Percentiles rank a stretch among this genome's conserved stretches.
These are phyloP conservation scores for Zalaria obscura DNA, from an alignment of 2,329 filamentous ascomycete genomes.

Conservation along the genomic window DNA sequence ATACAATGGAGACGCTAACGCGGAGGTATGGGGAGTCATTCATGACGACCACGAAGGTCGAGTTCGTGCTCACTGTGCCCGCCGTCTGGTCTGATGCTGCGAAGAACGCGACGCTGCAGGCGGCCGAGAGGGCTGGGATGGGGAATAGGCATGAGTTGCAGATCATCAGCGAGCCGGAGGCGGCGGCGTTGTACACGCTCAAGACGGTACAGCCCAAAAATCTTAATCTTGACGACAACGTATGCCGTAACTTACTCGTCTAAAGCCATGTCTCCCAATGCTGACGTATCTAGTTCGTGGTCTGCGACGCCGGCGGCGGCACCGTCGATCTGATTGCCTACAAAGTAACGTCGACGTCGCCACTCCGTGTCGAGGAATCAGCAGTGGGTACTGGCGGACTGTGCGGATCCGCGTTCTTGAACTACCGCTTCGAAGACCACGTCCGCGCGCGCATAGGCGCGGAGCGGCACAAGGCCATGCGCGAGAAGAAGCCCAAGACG, in stretches of 20 bases:
- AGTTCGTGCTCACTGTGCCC: slow-evolving; percentile 70
- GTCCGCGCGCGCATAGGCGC: slow-evolving; percentile 41
- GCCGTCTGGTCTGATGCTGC: slow-evolving; percentile 76
- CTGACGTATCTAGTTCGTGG: slow-evolving; percentile 25
- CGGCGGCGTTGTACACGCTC: slow-evolving; percentile 65
- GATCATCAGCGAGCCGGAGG: slow-evolving; percentile 71
- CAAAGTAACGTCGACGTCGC: slow-evolving; percentile 60
- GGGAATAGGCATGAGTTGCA: slow-evolving; percentile 48
- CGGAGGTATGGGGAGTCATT: slow-evolving; percentile 46
- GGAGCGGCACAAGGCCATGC: slow-evolving; percentile 54
- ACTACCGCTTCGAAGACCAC: slow-evolving; percentile 70
- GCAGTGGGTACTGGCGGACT: slow-evolving; percentile 67
- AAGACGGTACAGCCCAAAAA: slow-evolving; percentile 68
- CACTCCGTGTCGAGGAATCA: slow-evolving; percentile 64
- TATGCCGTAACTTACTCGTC: not conserved
- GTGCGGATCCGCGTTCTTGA: slow-evolving; percentile 66
- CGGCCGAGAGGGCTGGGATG: slow-evolving; percentile 68
- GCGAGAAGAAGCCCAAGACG: slow-evolving; percentile 61
- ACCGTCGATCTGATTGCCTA: slow-evolving; percentile 69
- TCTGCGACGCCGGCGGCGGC: slow-evolving; percentile 43
- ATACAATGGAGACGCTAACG: slow-evolving; percentile 66
- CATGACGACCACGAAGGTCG: slow-evolving; percentile 47
- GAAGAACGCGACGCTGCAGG: slow-evolving; percentile 67
- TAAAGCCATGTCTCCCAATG: not conserved
- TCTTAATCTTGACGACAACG: slow-evolving; percentile 49